Conservation (phyloP, 495 filamentous ascomycete genomes). For the Glutinoglossum americanum region DNA sequence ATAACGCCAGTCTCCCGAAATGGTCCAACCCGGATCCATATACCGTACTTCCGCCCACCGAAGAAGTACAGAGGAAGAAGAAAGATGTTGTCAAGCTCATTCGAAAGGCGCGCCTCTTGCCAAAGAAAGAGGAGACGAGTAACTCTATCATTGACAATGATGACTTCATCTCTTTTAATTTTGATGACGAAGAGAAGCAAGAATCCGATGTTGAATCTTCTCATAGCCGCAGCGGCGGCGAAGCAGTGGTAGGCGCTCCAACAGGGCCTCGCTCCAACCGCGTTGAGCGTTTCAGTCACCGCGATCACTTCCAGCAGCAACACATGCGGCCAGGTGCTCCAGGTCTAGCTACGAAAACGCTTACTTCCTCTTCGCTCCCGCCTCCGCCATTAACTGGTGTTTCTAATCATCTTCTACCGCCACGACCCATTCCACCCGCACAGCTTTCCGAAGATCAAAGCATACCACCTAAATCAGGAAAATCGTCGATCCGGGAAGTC, state of each 20-base stretch:
- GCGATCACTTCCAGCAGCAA: constrained; percentile 7
- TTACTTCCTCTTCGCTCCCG: constrained; percentile 5
- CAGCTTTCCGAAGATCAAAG: background rate
- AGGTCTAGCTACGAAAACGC: background rate
- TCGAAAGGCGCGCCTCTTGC: constrained; percentile 49
- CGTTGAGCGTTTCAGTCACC: constrained; percentile 9
- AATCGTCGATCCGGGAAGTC: background rate
- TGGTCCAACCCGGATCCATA: constrained; percentile 95
- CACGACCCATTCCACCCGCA: background rate
- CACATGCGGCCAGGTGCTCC: background rate
- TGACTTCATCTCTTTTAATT: constrained; percentile 70
- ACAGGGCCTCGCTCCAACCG: constrained; percentile 9
- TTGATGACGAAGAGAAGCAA: constrained; percentile 26
- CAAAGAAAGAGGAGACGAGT: constrained; percentile 18
- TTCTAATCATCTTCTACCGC: background rate
- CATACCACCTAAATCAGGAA: background rate
- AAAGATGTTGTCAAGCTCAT: constrained; percentile 74
- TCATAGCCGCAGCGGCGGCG: background rate
- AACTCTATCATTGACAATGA: constrained; percentile 38
- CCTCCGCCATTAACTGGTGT: constrained; percentile 5
- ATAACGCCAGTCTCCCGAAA: constrained; percentile 30
- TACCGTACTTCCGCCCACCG: constrained; percentile 54
- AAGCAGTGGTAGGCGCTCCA: constrained; percentile 11
- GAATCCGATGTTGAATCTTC: constrained; percentile 3
- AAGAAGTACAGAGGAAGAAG: constrained; percentile 40